These are phyloP conservation scores for Termitomyces sp. DNA, from an alignment of 768 basidiomycete species.

Conservation along the genomic window DNA sequence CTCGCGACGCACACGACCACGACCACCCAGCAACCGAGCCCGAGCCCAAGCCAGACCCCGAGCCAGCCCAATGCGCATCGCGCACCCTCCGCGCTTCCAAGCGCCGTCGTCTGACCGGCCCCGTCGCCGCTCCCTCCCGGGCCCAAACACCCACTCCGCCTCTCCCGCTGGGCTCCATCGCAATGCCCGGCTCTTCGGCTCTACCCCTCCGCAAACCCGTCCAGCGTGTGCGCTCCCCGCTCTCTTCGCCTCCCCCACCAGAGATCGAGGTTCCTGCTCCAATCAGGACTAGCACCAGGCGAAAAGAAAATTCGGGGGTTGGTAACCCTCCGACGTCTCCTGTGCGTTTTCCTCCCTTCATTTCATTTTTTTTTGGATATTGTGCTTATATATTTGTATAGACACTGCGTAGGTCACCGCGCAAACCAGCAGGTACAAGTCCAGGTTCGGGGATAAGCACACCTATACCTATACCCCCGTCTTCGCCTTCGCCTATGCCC, in stretches of 20 bases:
- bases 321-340: neutral
- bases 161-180: neutral
- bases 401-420: neutral
- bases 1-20: neutral
- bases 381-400: too few relatives aligned
- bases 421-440: neutral
- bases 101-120: neutral
- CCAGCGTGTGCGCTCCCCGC: neutral
- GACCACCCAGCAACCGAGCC: neutral
- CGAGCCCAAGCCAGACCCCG: neutral
- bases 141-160: neutral
- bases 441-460: too few relatives aligned
- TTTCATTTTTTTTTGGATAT: neutral
- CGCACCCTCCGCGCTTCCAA: neutral
- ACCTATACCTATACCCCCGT: too few relatives aligned
- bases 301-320: neutral
- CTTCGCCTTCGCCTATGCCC: too few relatives aligned
- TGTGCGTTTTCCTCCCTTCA: neutral
- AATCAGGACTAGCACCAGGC: neutral
- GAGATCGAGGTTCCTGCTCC: neutral
- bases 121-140: neutral
- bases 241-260: neutral
- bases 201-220: neutral
- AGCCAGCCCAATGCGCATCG: neutral
- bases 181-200: neutral